Evolutionary conservation across 2,329 filamentous ascomycete species (phyloP).

Genomic region (Epichloe brachyelytri): DNA sequence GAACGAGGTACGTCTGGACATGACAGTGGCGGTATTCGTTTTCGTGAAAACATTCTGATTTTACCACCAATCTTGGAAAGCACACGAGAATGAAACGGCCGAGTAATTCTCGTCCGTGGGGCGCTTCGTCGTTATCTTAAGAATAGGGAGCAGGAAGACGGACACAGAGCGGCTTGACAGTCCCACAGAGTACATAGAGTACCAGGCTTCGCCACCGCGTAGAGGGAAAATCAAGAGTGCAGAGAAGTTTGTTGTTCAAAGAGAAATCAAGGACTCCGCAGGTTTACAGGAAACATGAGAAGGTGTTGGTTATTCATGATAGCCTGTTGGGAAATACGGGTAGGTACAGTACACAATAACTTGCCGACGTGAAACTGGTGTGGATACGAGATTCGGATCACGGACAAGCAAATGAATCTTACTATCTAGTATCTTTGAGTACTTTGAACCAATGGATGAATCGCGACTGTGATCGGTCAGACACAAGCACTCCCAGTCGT

Average conservation of each 20-base stretch:
- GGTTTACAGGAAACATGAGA: background rate
- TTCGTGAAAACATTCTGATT: background rate
- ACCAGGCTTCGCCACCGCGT: too few relatives aligned
- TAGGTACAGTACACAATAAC: background rate
- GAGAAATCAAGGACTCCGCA: background rate
- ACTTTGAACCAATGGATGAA: constrained; percentile 1
- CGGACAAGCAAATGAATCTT: background rate
- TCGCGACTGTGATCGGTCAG: background rate
- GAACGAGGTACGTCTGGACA: background rate
- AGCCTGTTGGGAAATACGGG: background rate
- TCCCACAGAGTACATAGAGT: background rate
- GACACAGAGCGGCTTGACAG: background rate
- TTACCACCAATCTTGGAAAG: too few relatives aligned
- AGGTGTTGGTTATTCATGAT: background rate
- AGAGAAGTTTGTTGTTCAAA: background rate
- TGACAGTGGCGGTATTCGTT: background rate
- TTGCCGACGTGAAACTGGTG: background rate
- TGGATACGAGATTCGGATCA: background rate
- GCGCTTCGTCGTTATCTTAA: background rate
- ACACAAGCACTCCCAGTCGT: background rate
- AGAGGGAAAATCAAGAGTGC: too few relatives aligned
- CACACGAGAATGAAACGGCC: too few relatives aligned
- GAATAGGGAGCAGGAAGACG: background rate
- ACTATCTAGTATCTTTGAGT: background rate
- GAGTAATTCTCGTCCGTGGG: too few relatives aligned